Conservation (phyloP, 2,329 filamentous ascomycete species). For the Plenodomus tracheiphilus region DNA sequence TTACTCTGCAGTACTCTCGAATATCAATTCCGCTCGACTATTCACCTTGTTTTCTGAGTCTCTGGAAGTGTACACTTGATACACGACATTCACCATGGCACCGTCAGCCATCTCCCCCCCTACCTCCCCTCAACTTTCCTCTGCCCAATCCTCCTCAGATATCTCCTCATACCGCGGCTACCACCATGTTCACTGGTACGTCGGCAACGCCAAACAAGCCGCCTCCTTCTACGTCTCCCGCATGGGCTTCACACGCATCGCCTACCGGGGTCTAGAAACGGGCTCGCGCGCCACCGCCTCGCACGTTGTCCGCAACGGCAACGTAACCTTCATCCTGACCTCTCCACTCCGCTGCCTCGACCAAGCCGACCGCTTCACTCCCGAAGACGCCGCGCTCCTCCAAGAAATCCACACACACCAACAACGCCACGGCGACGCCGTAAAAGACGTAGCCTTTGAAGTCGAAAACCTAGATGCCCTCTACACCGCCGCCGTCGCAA, state of each 20-base stretch:
- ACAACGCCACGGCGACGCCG: slow-evolving; percentile 86
- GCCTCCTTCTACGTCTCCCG: slow-evolving; percentile 85
- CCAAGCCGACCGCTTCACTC: slow-evolving; percentile 32
- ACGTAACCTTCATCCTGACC: slow-evolving; percentile 80
- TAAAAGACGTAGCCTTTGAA: slow-evolving; percentile 94
- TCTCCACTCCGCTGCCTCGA: slow-evolving; percentile 67
- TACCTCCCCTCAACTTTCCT: slow-evolving; percentile 39
- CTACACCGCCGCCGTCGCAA: slow-evolving; percentile 71
- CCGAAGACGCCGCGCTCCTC: slow-evolving; percentile 67
- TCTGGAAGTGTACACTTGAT: not conserved
- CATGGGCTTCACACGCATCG: slow-evolving; percentile 81
- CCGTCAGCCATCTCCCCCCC: slow-evolving; percentile 47
- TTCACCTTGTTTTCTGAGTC: no score
- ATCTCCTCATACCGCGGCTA: slow-evolving; percentile 73
- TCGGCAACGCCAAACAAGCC: slow-evolving; percentile 95
- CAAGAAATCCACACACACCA: slow-evolving; percentile 80
- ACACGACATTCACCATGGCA: slow-evolving; percentile 26
- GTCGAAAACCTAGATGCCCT: slow-evolving; percentile 86
- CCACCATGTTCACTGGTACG: slow-evolving; percentile 94
- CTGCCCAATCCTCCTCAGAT: slow-evolving; percentile 28
- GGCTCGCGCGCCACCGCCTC: slow-evolving; percentile 79
- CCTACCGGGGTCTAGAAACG: slow-evolving; percentile 87
- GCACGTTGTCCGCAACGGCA: slow-evolving; percentile 78
- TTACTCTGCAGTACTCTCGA: no score
- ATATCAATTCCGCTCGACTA: no score